These are phyloP conservation scores for Leccinum incarnatum DNA, from an alignment of 768 basidiomycete species.

Conservation along the genomic window DNA sequence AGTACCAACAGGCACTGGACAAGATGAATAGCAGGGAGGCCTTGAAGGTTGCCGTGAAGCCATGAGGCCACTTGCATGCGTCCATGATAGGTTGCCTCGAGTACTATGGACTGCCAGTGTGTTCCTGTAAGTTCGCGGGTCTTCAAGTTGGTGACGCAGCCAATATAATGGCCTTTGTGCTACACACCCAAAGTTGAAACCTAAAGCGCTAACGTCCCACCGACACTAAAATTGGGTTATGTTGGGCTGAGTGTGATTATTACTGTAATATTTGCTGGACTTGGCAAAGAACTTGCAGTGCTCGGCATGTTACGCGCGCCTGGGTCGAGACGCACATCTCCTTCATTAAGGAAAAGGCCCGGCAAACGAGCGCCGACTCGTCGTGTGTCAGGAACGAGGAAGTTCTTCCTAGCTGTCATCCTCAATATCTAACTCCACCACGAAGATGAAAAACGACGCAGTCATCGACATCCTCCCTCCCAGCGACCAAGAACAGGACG, in stretches of 20 bases:
- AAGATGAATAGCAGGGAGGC: conserved; percentile 63
- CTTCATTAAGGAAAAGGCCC: conserved; percentile 11
- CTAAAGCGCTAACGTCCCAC: too few species aligned
- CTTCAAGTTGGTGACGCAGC: not conserved
- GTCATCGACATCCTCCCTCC: conserved; percentile 4
- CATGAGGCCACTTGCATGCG: conserved; percentile 27
- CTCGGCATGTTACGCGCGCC: too few species aligned
- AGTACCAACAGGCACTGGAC: conserved; percentile 66
- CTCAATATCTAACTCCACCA: not conserved
- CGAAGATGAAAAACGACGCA: conserved; percentile 11
- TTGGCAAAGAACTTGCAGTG: too few species aligned
- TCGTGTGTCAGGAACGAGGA: conserved; percentile 1
- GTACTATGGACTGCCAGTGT: not conserved
- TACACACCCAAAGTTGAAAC: too few species aligned
- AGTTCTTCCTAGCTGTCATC: not conserved
- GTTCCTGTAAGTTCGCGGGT: not conserved
- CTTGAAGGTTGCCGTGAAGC: conserved; percentile 55
- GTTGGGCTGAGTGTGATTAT: too few species aligned
- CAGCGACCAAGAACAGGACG: conserved; percentile 2
- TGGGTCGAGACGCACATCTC: not conserved
- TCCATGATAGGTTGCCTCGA: not conserved
- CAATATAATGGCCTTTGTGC: not conserved
- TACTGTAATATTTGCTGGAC: too few species aligned
- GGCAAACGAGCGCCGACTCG: conserved; percentile 6
- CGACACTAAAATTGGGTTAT: too few species aligned